Percentiles rank a stretch among this genome's conserved stretches.
Evolutionary conservation across 768 basidiomycete species (phyloP).

Genomic region (Russula sp.): DNA sequence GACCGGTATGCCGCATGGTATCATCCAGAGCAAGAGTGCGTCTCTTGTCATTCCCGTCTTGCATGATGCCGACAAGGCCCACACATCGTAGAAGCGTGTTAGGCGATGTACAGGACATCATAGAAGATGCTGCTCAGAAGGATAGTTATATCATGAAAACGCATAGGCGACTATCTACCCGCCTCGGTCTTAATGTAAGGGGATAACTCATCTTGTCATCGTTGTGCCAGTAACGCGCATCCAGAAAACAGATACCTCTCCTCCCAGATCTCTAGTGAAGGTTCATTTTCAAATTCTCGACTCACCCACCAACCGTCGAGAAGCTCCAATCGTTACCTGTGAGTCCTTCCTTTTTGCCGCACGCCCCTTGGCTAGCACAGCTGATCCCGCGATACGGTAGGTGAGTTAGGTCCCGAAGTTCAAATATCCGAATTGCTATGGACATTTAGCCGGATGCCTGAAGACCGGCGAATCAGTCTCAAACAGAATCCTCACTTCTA

Average conservation of each 20-base stretch:
- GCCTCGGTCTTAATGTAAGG: slow-evolving; percentile 16
- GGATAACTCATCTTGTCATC: neutral
- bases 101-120: slow-evolving; percentile 18
- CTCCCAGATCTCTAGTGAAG: slow-evolving; percentile 10
- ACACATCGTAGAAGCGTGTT: slow-evolving; percentile 10
- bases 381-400: neutral
- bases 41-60: neutral
- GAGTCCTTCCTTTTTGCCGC: neutral
- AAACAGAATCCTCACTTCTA: slow-evolving; percentile 21
- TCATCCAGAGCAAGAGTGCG: slow-evolving; percentile 16
- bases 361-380: too few relatives aligned
- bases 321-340: slow-evolving; percentile 18
- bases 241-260: slow-evolving; percentile 4
- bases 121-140: slow-evolving; percentile 21
- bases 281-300: slow-evolving; percentile 18
- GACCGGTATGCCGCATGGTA: slow-evolving; percentile 13
- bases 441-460: slow-evolving; percentile 19
- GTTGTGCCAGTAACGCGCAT: neutral
- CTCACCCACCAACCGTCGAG: slow-evolving; percentile 14
- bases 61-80: neutral
- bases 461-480: slow-evolving; percentile 18
- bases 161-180: slow-evolving; percentile 13
- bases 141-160: slow-evolving; percentile 18
- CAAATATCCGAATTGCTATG: slow-evolving; percentile 18
- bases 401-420: slow-evolving; percentile 16